These are phyloP conservation scores for Rhynchospora pubera DNA, from an alignment of 176 grass and related monocot species.

Conservation along the genomic window DNA sequence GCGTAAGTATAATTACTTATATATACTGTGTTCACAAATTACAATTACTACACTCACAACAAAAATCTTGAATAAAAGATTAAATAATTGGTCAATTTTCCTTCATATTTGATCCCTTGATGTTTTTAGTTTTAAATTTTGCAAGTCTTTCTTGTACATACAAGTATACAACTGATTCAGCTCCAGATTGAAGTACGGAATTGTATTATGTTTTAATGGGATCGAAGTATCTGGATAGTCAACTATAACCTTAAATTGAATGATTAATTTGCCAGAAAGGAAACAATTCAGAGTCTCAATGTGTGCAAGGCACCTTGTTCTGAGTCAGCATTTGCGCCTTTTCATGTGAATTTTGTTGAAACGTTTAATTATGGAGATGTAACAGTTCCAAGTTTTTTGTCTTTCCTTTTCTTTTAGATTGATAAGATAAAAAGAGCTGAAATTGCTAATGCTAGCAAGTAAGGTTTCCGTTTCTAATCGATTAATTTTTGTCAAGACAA, in stretches of 20 bases:
- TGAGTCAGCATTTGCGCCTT: slow-evolving; percentile 9
- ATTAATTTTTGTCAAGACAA: background rate
- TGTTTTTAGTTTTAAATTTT: background rate
- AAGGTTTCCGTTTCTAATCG: slow-evolving; percentile 5
- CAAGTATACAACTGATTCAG: background rate
- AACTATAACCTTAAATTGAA: background rate
- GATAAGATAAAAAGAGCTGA: background rate
- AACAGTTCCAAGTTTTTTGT: background rate
- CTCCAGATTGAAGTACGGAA: background rate
- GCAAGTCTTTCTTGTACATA: background rate
- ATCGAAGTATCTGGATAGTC: background rate
- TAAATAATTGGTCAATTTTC: background rate
- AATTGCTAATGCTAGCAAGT: background rate
- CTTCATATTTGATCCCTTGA: background rate
- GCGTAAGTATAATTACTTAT: too few species aligned
- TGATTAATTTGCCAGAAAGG: background rate
- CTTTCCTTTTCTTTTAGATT: background rate
- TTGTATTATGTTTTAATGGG: background rate
- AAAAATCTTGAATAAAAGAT: background rate
- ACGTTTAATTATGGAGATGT: background rate
- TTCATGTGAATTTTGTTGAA: background rate
- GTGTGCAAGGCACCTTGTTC: background rate
- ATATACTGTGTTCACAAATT: too few species aligned
- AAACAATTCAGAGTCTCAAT: background rate
- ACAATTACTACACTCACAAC: too few species aligned